Evolutionary conservation across 1,139 yeast genomes (phyloP).

Genomic region (Saccharomycopsis phalli): DNA sequence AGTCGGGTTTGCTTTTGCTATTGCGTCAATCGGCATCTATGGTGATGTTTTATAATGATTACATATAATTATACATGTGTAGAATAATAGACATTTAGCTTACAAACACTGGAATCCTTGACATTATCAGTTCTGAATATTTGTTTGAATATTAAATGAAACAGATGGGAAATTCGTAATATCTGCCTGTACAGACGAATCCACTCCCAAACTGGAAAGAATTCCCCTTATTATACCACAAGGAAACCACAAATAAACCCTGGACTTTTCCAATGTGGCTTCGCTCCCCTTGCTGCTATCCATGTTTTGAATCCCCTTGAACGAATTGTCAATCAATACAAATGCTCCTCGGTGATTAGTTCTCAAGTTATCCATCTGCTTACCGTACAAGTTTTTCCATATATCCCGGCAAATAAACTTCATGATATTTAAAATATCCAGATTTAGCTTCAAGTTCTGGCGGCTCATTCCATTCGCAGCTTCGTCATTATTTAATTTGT

Average conservation of each 20-base stretch:
- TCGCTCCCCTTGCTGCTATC: slow-evolving; percentile 41
- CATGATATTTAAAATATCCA: slow-evolving; percentile 72
- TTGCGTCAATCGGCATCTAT: slow-evolving; percentile 18
- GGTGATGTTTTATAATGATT: slow-evolving; percentile 13
- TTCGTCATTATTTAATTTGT: slow-evolving; percentile 36
- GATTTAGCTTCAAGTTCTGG: slow-evolving; percentile 31
- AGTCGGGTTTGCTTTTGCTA: slow-evolving; percentile 15
- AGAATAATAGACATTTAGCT: not conserved
- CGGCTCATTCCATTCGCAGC: slow-evolving; percentile 9
- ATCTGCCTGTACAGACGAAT: slow-evolving; percentile 61
- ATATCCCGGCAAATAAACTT: slow-evolving; percentile 88
- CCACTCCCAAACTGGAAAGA: slow-evolving; percentile 60
- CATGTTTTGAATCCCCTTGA: slow-evolving; percentile 48
- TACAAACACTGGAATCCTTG: not conserved
- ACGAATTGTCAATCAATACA: slow-evolving; percentile 63
- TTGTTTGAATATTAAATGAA: slow-evolving; percentile 63
- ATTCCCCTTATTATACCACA: slow-evolving; percentile 81
- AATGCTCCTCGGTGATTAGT: slow-evolving; percentile 81
- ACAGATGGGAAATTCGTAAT: slow-evolving; percentile 56
- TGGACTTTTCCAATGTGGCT: slow-evolving; percentile 41
- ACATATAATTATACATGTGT: not conserved
- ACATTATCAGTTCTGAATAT: slow-evolving; percentile 1
- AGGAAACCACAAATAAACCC: slow-evolving; percentile 65
- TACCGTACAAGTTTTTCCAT: slow-evolving; percentile 71
- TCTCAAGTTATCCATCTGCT: slow-evolving; percentile 84